A percentile compares a stretch with the other conserved stretches of the same genome.
phyloP scores from a whole-genome alignment of 2,329 filamentous ascomycete species.

The Fusarium xylarioides region DNA sequence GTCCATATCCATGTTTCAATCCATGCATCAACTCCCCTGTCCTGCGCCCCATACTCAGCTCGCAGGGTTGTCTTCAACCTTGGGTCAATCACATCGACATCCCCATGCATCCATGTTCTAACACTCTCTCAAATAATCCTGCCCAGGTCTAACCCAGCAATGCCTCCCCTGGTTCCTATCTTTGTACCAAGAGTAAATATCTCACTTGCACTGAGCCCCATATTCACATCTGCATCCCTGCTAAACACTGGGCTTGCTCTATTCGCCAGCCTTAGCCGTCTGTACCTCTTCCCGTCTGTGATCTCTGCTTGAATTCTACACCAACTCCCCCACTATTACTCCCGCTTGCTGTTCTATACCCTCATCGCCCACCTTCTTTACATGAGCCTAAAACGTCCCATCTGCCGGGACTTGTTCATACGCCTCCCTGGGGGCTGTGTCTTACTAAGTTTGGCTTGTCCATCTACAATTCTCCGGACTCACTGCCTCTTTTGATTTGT shows the following conservation, averaged over 20 bases:
- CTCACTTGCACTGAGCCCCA: conserved; percentile 32
- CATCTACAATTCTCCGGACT: conserved; percentile 44
- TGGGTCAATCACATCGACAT: conserved; percentile 31
- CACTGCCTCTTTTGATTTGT: conserved; percentile 43
- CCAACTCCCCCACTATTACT: conserved; percentile 40
- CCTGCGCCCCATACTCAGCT: conserved; percentile 48
- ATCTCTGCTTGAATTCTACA: conserved; percentile 36
- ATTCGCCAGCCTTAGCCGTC: conserved; percentile 33
- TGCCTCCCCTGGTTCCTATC: conserved; percentile 43
- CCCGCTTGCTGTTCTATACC: conserved; percentile 37
- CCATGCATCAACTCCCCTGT: conserved; percentile 20
- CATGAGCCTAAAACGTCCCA: conserved; percentile 45
- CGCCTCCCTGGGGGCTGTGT: conserved; percentile 57
- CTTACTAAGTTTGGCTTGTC: conserved; percentile 54
- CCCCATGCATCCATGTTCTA: conserved; percentile 21
- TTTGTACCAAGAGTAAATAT: conserved; percentile 35
- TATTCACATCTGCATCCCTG: conserved; percentile 32
- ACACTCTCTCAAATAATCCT: conserved; percentile 22
- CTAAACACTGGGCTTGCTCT: conserved; percentile 22
- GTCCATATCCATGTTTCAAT: neutral
- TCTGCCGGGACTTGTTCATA: conserved; percentile 41
- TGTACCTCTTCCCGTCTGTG: conserved; percentile 40
- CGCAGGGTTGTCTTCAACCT: conserved; percentile 40
- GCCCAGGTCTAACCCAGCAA: conserved; percentile 34
- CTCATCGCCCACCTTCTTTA: conserved; percentile 47